A percentile compares a stretch with the other conserved stretches of the same genome.
Evolutionary conservation across 2,329 filamentous ascomycete genomes (phyloP).

Genomic region (Drechslerella dactyloides): DNA sequence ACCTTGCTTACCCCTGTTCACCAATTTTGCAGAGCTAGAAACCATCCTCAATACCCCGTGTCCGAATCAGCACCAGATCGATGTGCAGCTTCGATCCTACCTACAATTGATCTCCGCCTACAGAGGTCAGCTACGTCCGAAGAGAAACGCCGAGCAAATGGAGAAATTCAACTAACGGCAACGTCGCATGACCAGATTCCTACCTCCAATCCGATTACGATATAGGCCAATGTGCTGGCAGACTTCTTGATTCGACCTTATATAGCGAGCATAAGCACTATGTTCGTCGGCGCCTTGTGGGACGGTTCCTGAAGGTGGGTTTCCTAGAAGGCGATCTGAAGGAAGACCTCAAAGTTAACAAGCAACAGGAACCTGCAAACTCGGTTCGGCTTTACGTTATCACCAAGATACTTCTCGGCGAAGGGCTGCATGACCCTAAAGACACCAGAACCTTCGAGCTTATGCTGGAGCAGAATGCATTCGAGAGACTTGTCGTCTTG

Average conservation of each 20-base stretch:
- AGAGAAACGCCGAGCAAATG: conserved; percentile 13
- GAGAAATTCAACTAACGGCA: conserved; percentile 23
- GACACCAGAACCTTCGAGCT: conserved; percentile 80
- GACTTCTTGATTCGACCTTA: conserved; percentile 75
- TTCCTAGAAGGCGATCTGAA: conserved; percentile 56
- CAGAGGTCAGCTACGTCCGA: conserved; percentile 63
- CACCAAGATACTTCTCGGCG: conserved; percentile 81
- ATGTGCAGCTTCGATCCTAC: conserved; percentile 84
- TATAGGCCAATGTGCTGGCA: conserved; percentile 78
- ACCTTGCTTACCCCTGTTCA: conserved; percentile 22
- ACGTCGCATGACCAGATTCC: conserved; percentile 62
- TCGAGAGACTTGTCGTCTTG: conserved; percentile 80
- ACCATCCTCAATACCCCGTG: conserved; percentile 68
- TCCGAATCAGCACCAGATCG: conserved; percentile 71
- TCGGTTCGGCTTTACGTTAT: conserved; percentile 79
- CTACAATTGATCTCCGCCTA: conserved; percentile 77
- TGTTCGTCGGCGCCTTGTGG: conserved; percentile 88
- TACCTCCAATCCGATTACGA: conserved; percentile 79
- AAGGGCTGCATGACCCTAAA: conserved; percentile 78
- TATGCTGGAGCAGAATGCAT: conserved; percentile 86
- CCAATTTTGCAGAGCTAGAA: conserved; percentile 66
- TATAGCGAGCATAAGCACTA: conserved; percentile 80
- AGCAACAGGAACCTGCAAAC: conserved; percentile 58
- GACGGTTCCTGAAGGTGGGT: conserved; percentile 89
- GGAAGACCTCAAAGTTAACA: conserved; percentile 13